Evolutionary conservation across 2,329 filamentous ascomycete species (phyloP).

Genomic region (Celoporthe dispersa): DNA sequence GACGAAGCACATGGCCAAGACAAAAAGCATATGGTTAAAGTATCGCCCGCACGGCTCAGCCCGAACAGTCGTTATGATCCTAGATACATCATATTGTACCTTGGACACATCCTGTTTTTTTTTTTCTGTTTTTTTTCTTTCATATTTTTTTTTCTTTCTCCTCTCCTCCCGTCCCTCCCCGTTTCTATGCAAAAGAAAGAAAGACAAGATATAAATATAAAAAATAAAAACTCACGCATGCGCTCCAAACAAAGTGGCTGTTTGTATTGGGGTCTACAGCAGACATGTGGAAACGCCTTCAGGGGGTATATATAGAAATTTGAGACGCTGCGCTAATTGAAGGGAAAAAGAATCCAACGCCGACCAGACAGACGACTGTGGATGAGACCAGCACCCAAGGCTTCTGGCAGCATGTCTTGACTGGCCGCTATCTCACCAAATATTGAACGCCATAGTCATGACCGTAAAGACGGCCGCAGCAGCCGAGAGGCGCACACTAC

Average conservation of each 20-base stretch:
- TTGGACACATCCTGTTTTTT: no score
- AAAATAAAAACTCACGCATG: no score
- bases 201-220: no score
- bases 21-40: no score
- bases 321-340: neutral
- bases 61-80: neutral
- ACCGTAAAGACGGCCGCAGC: constrained; percentile 6
- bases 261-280: no score
- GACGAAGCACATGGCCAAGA: neutral
- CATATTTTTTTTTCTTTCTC: no score
- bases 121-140: no score
- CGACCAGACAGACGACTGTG: neutral
- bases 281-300: neutral
- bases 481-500: constrained; percentile 7
- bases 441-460: constrained; percentile 1
- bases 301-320: constrained; percentile 1
- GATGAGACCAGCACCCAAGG: constrained; percentile 4
- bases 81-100: neutral
- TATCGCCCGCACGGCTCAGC: neutral
- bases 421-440: constrained; percentile 15
- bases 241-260: neutral
- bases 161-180: no score
- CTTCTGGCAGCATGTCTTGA: neutral
- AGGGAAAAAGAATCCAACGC: neutral
- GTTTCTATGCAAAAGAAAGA: no score